Percentiles rank a stretch among this genome's conserved stretches.
Conservation (phyloP, 768 basidiomycete genomes). For the Hericium erinaceus region DNA sequence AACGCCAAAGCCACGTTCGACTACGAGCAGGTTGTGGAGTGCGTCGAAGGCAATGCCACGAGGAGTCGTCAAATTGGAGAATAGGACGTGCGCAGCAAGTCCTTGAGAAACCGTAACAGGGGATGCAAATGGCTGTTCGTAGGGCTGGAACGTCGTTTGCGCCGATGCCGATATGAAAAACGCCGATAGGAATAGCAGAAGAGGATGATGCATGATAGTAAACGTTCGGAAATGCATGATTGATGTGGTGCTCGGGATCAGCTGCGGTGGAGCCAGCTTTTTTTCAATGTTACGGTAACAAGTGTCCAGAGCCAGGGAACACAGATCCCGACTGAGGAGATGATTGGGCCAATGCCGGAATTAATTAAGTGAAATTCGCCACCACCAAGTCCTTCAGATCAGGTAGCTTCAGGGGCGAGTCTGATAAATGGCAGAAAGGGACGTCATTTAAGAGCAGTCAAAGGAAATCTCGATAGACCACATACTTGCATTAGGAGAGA, state of each 20-base stretch:
- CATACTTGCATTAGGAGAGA: no score
- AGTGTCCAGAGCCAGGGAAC: no score
- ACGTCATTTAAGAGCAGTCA: no score
- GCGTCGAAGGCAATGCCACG: slow-evolving; percentile 34
- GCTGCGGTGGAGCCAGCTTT: not conserved
- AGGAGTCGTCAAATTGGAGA: slow-evolving; percentile 33
- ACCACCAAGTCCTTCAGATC: no score
- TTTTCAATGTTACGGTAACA: not conserved
- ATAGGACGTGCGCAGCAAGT: slow-evolving; percentile 27
- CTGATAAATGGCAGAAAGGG: no score
- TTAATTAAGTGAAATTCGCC: no score
- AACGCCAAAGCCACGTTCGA: slow-evolving; percentile 35
- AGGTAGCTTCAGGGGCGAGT: no score
- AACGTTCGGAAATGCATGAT: not conserved
- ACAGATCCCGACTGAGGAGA: no score
- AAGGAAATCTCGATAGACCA: no score
- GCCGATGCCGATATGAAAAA: not conserved
- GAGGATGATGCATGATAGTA: not conserved
- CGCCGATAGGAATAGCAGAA: not conserved
- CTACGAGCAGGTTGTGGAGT: slow-evolving; percentile 30
- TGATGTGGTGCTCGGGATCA: not conserved
- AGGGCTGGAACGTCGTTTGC: not conserved
- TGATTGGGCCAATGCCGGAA: no score
- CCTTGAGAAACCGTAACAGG: slow-evolving; percentile 14
- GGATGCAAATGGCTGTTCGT: not conserved